Percentiles rank a stretch among this genome's conserved stretches.
Conservation (phyloP, 2,329 filamentous ascomycete species). For the Claviceps capensis region DNA sequence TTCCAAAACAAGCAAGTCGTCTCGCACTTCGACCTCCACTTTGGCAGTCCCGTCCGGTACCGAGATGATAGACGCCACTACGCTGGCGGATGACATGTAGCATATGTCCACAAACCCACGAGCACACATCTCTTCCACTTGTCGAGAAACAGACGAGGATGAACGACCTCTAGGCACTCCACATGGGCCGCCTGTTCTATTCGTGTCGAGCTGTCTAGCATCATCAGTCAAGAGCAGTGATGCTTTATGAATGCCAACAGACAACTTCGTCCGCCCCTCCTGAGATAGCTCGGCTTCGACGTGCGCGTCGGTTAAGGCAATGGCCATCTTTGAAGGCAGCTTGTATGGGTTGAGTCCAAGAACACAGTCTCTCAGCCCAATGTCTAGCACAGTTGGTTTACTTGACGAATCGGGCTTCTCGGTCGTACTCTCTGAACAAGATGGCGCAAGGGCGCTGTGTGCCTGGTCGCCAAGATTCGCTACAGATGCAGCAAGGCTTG, state of each 20-base stretch:
- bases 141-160: constrained; percentile 28
- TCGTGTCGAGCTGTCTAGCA: constrained; percentile 23
- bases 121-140: constrained; percentile 43
- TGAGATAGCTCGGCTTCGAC: constrained; percentile 55
- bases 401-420: constrained; percentile 16
- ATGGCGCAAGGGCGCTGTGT: constrained; percentile 30
- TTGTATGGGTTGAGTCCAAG: constrained; percentile 74
- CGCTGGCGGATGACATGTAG: constrained; percentile 70
- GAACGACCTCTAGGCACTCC: constrained; percentile 13
- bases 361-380: constrained; percentile 70
- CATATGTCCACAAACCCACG: constrained; percentile 77
- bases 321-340: constrained; percentile 58
- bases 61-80: constrained; percentile 45
- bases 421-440: constrained; percentile 7
- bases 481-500: constrained; percentile 65
- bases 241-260: constrained; percentile 61
- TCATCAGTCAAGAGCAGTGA: constrained; percentile 77
- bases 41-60: constrained; percentile 40
- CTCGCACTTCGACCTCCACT: constrained; percentile 67
- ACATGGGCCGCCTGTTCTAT: constrained; percentile 6
- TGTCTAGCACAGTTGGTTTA: constrained; percentile 53
- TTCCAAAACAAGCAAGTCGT: constrained; percentile 80
- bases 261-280: constrained; percentile 48
- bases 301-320: constrained; percentile 67
- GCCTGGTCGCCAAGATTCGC: constrained; percentile 58